Evolutionary conservation across 176 grass and related monocot species (phyloP), one percentile per base, ranked within the genome.

Genomic region (Oryza meyeriana): DNA sequence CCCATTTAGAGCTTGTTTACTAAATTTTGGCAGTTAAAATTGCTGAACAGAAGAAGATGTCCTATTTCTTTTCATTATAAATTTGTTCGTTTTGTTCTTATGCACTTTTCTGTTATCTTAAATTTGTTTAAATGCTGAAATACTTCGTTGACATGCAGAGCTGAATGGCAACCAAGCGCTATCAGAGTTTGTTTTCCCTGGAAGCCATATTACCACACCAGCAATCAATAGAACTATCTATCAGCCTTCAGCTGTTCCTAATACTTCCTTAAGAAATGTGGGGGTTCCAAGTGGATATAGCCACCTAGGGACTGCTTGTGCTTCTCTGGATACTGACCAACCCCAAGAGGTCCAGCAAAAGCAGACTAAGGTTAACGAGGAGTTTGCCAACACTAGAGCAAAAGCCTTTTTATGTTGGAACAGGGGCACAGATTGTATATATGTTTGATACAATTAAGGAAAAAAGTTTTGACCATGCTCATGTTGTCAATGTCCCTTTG

Each of bases 181-280:
- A 79, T 67, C 89, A 20, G 89, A 86, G 22, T 76, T 91, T 9
- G 66, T 89, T 89, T 91, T 86, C 35, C 75, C 83, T 32, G 66
- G 81, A 80, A 91, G 77, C 22, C 66, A 48, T 70, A 81, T 83
- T 17, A 93, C 84, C 24, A 93, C 95, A 77, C 88, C 95, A 80
- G 78, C 80, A 77, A 83, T 57, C 73, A 78, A 64, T 40, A 88
- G 66, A 32, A 80, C 63, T 36, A 13, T 76, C 72, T 90, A 88
- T 42, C 68, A 81, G 31, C 74, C 81, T 83, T 61, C 47, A 88
- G 71, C 44, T 26, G 20, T 76, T 77, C 76, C 84, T 55, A 79
- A 30, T 83, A 63, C 50, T 74, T 78, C 63, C 42, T 63, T 75
- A 40, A 91, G 38, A 74, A 80, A 77, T 18, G 63, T 20, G 18